phyloP scores from a whole-genome alignment of 495 filamentous ascomycete species.

The Clavariopsis aquatica region DNA sequence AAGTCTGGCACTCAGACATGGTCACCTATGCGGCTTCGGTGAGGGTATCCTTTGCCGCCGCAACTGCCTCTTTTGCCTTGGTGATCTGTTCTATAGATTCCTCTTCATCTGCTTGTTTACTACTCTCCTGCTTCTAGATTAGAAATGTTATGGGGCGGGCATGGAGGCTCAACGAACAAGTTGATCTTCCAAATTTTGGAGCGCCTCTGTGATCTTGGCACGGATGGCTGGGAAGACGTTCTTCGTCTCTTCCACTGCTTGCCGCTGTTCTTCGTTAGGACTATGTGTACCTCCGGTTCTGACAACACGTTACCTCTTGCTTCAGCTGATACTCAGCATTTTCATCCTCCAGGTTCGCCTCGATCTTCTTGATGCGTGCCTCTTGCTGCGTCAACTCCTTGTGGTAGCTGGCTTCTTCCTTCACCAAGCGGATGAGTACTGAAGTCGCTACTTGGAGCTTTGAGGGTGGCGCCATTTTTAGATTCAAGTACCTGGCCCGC shows the following conservation, averaged over 20 bases:
- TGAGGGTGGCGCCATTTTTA: slow-evolving; percentile 68
- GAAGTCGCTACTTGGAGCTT: slow-evolving; percentile 71
- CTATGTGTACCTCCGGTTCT: background rate
- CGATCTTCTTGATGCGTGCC: slow-evolving; percentile 67
- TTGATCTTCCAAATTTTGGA: slow-evolving; percentile 66
- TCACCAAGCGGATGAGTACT: slow-evolving; percentile 77
- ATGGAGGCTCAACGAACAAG: slow-evolving; percentile 55
- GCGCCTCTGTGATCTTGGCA: slow-evolving; percentile 64
- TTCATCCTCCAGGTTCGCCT: slow-evolving; percentile 50
- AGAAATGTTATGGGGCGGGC: slow-evolving; percentile 1
- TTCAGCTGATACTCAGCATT: slow-evolving; percentile 65
- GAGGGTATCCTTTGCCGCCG: slow-evolving; percentile 39
- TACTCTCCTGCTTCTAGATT: slow-evolving; percentile 37
- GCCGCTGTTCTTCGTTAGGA: slow-evolving; percentile 54
- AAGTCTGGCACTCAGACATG: background rate
- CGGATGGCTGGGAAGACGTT: slow-evolving; percentile 70
- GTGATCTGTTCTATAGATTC: slow-evolving; percentile 43
- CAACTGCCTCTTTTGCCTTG: slow-evolving; percentile 47
- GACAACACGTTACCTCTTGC: slow-evolving; percentile 71
- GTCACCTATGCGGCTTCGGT: slow-evolving; percentile 36
- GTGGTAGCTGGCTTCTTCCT: slow-evolving; percentile 88
- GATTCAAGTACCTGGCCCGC: background rate
- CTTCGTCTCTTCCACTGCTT: slow-evolving; percentile 78
- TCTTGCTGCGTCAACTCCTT: slow-evolving; percentile 75
- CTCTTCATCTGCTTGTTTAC: slow-evolving; percentile 42